Evolutionary conservation across 176 grass and related monocot species (phyloP).

Genomic region (Puccinellia tenuiflora): DNA sequence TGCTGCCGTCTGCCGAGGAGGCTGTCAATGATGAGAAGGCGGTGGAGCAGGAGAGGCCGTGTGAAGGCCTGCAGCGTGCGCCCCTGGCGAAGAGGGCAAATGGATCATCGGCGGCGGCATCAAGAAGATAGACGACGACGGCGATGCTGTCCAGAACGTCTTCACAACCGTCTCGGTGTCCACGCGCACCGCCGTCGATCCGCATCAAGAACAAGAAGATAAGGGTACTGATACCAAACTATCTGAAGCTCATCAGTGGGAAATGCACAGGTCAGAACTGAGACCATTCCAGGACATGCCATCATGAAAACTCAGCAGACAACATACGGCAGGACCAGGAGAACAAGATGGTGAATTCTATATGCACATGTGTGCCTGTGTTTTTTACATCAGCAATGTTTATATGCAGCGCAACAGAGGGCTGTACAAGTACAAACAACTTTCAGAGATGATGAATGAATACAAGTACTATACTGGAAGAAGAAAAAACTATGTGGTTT

Average conservation of each 20-base stretch:
- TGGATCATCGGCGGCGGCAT: not conserved
- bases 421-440: conserved; percentile 4
- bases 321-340: not conserved
- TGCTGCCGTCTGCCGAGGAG: too few relatives aligned
- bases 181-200: not conserved
- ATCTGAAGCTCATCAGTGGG: conserved; percentile 35
- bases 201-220: conserved; percentile 19
- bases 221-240: conserved; percentile 29
- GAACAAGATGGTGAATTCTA: not conserved
- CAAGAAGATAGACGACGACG: not conserved
- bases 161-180: not conserved
- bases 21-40: too few relatives aligned
- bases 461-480: not conserved
- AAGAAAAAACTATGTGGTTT: not conserved
- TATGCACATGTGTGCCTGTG: not conserved
- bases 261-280: not conserved
- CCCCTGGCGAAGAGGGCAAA: too few relatives aligned
- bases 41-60: too few relatives aligned
- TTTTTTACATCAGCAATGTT: conserved; percentile 1
- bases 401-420: not conserved
- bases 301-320: not conserved
- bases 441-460: not conserved
- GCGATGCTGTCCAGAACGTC: not conserved
- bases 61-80: too few relatives aligned
- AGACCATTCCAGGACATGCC: not conserved